These are phyloP conservation scores for Fusarium poae DNA, from an alignment of 2,329 filamentous ascomycete species.

Conservation along the genomic window DNA sequence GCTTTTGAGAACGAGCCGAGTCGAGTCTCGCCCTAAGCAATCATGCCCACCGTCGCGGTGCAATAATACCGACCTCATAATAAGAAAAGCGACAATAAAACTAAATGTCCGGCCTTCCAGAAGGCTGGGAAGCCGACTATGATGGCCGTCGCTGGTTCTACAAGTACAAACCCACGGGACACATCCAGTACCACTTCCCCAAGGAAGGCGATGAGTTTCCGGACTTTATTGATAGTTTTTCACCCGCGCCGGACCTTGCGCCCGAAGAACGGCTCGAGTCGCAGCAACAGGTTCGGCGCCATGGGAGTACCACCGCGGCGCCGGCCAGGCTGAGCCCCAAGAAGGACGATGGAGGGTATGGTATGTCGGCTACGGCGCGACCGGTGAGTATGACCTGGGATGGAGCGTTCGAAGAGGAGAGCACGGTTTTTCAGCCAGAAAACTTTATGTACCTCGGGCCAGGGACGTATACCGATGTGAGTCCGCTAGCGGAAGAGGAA, in stretches of 20 bases:
- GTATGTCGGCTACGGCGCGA: slow-evolving; percentile 53
- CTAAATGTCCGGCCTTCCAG: slow-evolving; percentile 58
- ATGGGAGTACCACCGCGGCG: slow-evolving; percentile 38
- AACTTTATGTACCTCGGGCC: slow-evolving; percentile 67
- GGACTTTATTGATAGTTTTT: slow-evolving; percentile 60
- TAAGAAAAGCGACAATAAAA: slow-evolving; percentile 22
- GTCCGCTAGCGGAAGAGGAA: slow-evolving; percentile 58
- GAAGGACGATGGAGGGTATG: slow-evolving; percentile 34
- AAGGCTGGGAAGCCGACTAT: slow-evolving; percentile 70
- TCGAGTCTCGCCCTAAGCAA: slow-evolving; percentile 11
- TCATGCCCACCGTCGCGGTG: slow-evolving; percentile 29
- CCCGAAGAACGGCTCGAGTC: slow-evolving; percentile 68
- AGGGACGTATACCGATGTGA: slow-evolving; percentile 61
- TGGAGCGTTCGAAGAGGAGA: slow-evolving; percentile 47
- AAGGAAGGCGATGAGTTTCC: slow-evolving; percentile 70
- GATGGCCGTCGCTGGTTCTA: slow-evolving; percentile 71
- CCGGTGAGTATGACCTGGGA: slow-evolving; percentile 54
- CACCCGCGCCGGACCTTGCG: slow-evolving; percentile 57
- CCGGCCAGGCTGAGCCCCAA: slow-evolving; percentile 16
- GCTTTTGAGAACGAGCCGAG: neutral
- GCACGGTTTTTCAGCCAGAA: slow-evolving; percentile 63
- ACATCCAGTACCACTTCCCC: slow-evolving; percentile 69
- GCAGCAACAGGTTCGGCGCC: slow-evolving; percentile 62
- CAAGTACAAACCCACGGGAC: slow-evolving; percentile 66
- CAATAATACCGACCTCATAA: slow-evolving; percentile 30